These are phyloP conservation scores for Pythium rhizo-oryzae DNA, from an alignment of 352 stramenopile genomes.

Conservation along the genomic window DNA sequence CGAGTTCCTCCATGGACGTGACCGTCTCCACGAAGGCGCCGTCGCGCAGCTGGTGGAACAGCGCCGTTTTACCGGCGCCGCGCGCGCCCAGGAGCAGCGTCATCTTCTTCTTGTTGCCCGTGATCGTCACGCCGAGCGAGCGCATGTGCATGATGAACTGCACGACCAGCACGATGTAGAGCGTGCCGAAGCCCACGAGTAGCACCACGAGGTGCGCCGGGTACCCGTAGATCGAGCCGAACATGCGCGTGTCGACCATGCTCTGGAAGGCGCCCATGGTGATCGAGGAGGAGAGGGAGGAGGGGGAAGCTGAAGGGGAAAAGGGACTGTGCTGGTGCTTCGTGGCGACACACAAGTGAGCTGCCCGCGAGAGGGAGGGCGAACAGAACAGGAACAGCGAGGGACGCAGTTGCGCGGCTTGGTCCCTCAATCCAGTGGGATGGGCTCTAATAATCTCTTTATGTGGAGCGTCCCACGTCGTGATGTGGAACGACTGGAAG, in stretches of 20 bases:
- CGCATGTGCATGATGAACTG: conserved; percentile 75
- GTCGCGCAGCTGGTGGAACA: conserved; percentile 81
- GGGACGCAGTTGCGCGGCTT: no score
- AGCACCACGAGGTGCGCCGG: conserved; percentile 62
- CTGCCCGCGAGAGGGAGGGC: no score
- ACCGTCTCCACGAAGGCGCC: conserved; percentile 73
- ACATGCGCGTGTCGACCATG: conserved; percentile 29
- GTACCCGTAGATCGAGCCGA: conserved; percentile 48
- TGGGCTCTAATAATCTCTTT: no score
- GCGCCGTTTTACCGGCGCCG: conserved; percentile 78
- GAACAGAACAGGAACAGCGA: no score
- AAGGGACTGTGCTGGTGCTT: not conserved
- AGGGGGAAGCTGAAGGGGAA: not conserved
- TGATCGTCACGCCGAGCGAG: conserved; percentile 52
- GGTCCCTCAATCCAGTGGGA: no score
- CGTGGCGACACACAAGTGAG: not conserved
- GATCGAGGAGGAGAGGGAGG: not conserved
- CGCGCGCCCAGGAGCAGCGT: conserved; percentile 69
- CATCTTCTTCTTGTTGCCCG: conserved; percentile 75
- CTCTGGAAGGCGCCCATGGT: conserved; percentile 36
- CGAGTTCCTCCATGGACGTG: conserved; percentile 84
- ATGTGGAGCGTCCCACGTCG: no score
- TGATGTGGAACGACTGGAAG: no score
- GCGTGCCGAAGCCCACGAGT: conserved; percentile 39
- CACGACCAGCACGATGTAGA: conserved; percentile 63